Evolutionary conservation across 176 grass and related monocot genomes (phyloP).

Genomic region (Dactylis glomerata): DNA sequence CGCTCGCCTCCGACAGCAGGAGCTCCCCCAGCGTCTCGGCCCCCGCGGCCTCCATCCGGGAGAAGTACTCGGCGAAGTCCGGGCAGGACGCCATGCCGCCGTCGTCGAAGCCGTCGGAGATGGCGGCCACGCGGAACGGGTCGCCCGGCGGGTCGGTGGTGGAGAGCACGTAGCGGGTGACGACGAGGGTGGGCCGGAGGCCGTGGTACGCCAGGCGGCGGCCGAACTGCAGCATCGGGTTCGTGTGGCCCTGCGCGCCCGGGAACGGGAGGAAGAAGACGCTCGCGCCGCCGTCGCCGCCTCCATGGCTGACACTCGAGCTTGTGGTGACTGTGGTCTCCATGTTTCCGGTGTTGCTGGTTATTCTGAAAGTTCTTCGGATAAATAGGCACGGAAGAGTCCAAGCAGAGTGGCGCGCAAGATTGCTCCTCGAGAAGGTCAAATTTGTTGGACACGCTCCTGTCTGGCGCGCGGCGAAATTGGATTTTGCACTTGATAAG

Average conservation of each 20-base stretch:
- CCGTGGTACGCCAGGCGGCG: slow-evolving; percentile 20
- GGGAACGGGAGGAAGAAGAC: neutral
- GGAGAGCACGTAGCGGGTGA: neutral
- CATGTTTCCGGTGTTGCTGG: neutral
- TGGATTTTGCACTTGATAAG: neutral
- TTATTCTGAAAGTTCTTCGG: too few species aligned
- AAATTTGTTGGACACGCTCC: neutral
- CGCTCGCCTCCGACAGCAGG: neutral
- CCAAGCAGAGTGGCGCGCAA: neutral
- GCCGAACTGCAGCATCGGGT: slow-evolving; percentile 16
- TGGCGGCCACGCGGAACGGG: neutral
- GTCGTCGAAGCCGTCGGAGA: slow-evolving; percentile 23
- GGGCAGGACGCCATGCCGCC: neutral
- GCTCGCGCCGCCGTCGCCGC: neutral
- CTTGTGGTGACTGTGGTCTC: neutral
- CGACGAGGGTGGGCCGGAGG: neutral
- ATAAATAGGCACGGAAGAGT: neutral
- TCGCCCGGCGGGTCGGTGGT: neutral
- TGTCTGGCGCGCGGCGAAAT: neutral
- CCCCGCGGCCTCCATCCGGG: neutral
- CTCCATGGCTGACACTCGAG: neutral
- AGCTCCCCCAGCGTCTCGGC: neutral
- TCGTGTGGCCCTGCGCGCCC: neutral
- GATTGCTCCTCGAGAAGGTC: neutral
- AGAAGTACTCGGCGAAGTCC: neutral